Base-by-base conservation (phyloP, 2,329 filamentous ascomycete species). In the Aspergillus sp. region DNA sequence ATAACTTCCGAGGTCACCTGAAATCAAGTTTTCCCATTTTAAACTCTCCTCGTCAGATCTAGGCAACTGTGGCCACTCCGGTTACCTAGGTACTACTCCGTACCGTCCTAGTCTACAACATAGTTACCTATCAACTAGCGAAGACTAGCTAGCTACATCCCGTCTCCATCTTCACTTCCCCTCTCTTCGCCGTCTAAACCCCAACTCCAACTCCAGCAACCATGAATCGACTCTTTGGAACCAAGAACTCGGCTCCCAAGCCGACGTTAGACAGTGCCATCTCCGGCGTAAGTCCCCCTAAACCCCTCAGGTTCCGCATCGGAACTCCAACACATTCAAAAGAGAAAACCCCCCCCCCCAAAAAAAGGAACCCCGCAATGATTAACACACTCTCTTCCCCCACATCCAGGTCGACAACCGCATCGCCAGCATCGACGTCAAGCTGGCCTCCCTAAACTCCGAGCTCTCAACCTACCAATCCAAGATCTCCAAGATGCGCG, bases 161-260 rank as follows among this genome's bases (percentile, higher is more conserved):
- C 36, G 36, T 42, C 36, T 14, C 36, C 36, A n/a, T 42, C 36
- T 39, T 42, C 6, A 49, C 29, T 58, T 51, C 39, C 42, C 54
- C n/a, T 45, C 46, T 49, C 54, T 32, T 45, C 49, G 46, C 51
- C 52, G 24, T 52, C 16, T 18, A 49, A 16, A 22, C 20, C 18
- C n/a, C 6, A 16, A 12, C 20, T 4, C 51, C 18, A 18, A 46
- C 36, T 47, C 52, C 36, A 16, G 24, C 24, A 77, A 57, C 64
- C 64, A 98, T 99, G 95, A 98, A 99, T 77, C 91, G 95, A 70
- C 85, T 99, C 69, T 99, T 99, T 76, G 95, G 95, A 74, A 85
- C 89, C 69, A 95, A 93, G 80, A 89, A 86, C 78, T 88, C 90
- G 65, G 88, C 88, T 63, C 93, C 95, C 56, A 98, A 98, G 79